These are phyloP conservation scores for Cladosporium sphaerospermum DNA, from an alignment of 2,329 filamentous ascomycete species.

Conservation along the genomic window DNA sequence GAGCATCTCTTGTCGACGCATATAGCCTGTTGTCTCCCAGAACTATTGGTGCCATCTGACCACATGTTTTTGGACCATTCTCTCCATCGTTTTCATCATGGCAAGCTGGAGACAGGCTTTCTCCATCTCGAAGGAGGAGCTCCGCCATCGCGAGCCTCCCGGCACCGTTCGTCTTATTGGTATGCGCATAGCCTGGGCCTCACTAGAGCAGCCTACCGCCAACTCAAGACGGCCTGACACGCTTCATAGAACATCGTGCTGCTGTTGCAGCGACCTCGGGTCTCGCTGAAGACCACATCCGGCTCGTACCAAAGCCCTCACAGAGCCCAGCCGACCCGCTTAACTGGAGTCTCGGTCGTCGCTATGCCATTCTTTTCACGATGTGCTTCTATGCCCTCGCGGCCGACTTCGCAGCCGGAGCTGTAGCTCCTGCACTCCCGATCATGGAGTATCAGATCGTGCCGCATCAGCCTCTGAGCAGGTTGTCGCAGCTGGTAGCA, in stretches of 20 bases:
- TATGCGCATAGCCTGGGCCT: constrained; percentile 16
- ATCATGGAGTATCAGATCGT: constrained; percentile 25
- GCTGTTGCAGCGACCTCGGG: no score
- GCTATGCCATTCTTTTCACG: constrained; percentile 29
- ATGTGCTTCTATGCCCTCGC: constrained; percentile 36
- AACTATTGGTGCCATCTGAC: neutral
- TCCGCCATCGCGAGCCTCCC: constrained; percentile 34
- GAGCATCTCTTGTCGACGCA: no score
- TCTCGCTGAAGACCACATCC: constrained; percentile 30
- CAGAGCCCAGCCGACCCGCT: constrained; percentile 36
- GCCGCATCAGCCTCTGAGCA: constrained; percentile 27
- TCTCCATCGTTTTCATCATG: constrained; percentile 23
- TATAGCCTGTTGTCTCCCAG: neutral
- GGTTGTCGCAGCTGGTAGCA: constrained; percentile 33
- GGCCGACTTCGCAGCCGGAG: constrained; percentile 33
- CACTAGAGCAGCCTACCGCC: no score
- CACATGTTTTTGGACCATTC: neutral
- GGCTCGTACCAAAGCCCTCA: constrained; percentile 34
- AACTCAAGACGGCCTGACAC: no score
- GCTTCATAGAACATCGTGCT: no score
- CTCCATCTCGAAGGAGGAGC: constrained; percentile 34
- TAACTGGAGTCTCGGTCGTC: constrained; percentile 34
- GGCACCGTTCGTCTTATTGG: constrained; percentile 36
- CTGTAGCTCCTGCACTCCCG: constrained; percentile 32
- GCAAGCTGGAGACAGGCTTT: constrained; percentile 32